phyloP scores from a whole-genome alignment of 768 basidiomycete species.

The Leccinum rimulosum region DNA sequence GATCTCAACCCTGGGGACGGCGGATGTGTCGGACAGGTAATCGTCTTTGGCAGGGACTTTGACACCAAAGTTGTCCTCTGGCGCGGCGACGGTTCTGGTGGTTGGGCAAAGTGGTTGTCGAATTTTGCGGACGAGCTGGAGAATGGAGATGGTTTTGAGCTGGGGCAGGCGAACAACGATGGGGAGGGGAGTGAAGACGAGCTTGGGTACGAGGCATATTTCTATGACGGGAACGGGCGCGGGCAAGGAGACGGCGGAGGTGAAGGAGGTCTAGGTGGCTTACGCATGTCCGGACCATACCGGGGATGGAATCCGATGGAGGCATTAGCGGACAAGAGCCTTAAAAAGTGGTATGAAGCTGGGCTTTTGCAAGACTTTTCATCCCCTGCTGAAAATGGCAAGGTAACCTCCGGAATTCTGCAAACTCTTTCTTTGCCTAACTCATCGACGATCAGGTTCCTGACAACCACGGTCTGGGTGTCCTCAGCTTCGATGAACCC shows the following conservation, averaged over 20 bases:
- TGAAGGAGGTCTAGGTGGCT: conserved; percentile 64
- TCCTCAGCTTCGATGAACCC: conserved; percentile 41
- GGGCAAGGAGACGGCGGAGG: conserved; percentile 79
- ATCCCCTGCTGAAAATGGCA: conserved; percentile 41
- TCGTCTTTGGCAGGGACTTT: conserved; percentile 98
- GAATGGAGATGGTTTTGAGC: conserved; percentile 82
- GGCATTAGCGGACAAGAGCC: conserved; percentile 88
- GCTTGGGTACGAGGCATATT: conserved; percentile 84
- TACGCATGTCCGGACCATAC: conserved; percentile 82
- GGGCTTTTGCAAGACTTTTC: conserved; percentile 61
- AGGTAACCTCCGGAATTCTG: conserved; percentile 38
- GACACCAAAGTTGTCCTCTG: conserved; percentile 96
- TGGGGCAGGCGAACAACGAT: conserved; percentile 54
- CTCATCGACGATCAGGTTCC: conserved; percentile 31
- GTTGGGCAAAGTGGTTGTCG: conserved; percentile 95
- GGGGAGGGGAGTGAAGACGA: conserved; percentile 80
- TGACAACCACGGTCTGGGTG: conserved; percentile 45
- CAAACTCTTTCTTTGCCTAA: conserved; percentile 16
- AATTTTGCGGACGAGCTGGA: conserved; percentile 91
- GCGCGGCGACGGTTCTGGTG: conserved; percentile 84
- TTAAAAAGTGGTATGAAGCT: conserved; percentile 81
- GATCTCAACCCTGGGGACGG: conserved; percentile 84
- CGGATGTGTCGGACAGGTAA: conserved; percentile 86
- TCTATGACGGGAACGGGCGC: conserved; percentile 74
- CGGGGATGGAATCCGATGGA: conserved; percentile 91